These are phyloP conservation scores for Salix udensis DNA, from an alignment of 345 rosid species.

Conservation along the genomic window DNA sequence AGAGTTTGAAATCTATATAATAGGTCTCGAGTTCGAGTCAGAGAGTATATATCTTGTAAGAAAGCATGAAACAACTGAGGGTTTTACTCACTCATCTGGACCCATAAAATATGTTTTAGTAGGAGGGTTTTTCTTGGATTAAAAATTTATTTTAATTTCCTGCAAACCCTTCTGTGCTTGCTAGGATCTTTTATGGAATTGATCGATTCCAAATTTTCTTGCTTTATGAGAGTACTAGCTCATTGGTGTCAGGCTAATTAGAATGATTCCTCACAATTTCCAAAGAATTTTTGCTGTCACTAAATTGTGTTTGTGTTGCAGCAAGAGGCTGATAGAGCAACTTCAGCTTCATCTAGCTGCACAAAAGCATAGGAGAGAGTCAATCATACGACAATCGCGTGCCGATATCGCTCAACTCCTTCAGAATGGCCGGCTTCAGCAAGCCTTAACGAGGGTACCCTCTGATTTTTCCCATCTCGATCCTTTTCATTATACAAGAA, in stretches of 20 bases:
- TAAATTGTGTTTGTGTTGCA: constrained; percentile 7
- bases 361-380: constrained; percentile 28
- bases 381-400: constrained; percentile 27
- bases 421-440: constrained; percentile 10
- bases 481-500: too few species aligned
- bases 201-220: too few species aligned
- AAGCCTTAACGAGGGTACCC: constrained; percentile 29
- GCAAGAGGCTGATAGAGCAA: constrained; percentile 25
- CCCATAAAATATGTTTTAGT: too few species aligned
- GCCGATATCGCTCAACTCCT: constrained; percentile 32
- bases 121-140: too few species aligned
- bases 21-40: accelerated
- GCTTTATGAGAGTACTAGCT: too few species aligned
- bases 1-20: accelerated
- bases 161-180: too few species aligned
- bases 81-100: too few species aligned
- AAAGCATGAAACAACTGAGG: accelerated
- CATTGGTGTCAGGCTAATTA: too few species aligned
- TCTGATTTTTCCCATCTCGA: not conserved
- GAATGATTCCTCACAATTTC: too few species aligned
- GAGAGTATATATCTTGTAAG: accelerated
- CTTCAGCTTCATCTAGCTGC: constrained; percentile 18
- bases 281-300: not conserved
- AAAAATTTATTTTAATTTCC: too few species aligned
- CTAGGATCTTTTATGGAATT: too few species aligned